phyloP scores from a whole-genome alignment of 495 filamentous ascomycete species.

The Xylaria acuta region DNA sequence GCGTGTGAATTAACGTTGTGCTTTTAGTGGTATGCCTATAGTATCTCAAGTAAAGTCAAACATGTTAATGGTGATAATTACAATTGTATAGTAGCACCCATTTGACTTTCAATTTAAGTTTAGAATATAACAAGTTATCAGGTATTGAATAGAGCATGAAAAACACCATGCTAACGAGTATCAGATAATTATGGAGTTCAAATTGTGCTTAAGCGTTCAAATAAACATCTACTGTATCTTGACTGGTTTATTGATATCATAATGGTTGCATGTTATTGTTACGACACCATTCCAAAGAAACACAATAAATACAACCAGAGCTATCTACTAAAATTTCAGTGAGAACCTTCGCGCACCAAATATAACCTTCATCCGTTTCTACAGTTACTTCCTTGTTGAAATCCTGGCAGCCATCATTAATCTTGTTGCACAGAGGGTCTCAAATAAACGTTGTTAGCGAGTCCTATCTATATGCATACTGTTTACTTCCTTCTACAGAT shows the following conservation, averaged over 20 bases:
- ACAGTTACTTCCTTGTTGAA: background rate
- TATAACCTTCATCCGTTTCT: background rate
- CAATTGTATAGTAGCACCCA: no score
- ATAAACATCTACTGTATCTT: no score
- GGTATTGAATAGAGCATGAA: no score
- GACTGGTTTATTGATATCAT: background rate
- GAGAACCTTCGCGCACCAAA: background rate
- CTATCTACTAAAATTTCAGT: background rate
- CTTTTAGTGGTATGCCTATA: no score
- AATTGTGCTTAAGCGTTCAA: background rate
- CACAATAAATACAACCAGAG: background rate
- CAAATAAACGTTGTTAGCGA: background rate
- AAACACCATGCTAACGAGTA: background rate
- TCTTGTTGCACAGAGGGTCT: background rate
- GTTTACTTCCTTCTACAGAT: background rate
- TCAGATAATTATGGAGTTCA: background rate
- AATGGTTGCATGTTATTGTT: background rate
- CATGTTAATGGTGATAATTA: no score
- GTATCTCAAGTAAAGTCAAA: no score
- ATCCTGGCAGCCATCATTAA: background rate
- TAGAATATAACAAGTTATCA: no score
- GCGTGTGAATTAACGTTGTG: no score
- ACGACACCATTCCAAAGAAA: background rate
- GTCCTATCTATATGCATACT: background rate
- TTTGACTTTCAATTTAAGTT: no score